phyloP scores from a whole-genome alignment of 2,329 filamentous ascomycete genomes.

The Spiromastix sp. region DNA sequence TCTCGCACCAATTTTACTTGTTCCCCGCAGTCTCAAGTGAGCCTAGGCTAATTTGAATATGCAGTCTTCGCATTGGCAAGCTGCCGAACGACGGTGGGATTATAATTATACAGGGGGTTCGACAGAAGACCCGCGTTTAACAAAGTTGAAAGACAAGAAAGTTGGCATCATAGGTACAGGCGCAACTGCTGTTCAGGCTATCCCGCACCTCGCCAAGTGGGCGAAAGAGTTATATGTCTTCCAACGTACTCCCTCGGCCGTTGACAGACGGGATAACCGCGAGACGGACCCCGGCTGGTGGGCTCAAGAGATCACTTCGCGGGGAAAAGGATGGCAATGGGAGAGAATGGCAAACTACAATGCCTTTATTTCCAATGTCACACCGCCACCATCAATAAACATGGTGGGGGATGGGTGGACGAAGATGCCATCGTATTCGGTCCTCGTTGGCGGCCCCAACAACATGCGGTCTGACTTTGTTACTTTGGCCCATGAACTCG shows the following conservation, averaged over 20 bases:
- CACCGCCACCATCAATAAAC: conserved; percentile 11
- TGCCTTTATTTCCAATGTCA: conserved; percentile 13
- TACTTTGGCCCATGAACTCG: conserved; percentile 21
- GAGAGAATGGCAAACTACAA: conserved; percentile 20
- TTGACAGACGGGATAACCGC: conserved; percentile 23
- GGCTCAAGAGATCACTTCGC: too few relatives aligned
- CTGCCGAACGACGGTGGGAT: too few relatives aligned
- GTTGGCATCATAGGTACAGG: conserved; percentile 37
- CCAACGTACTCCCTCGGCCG: conserved; percentile 31
- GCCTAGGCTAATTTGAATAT: too few relatives aligned
- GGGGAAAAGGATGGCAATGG: conserved; percentile 19
- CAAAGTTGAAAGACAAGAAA: conserved; percentile 29
- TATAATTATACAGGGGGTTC: conserved; percentile 31
- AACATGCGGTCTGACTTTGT: too few relatives aligned
- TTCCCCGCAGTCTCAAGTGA: too few relatives aligned
- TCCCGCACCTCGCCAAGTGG: conserved; percentile 31
- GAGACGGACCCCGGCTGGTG: conserved; percentile 14
- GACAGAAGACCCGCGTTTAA: conserved; percentile 28
- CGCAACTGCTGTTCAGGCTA: conserved; percentile 31
- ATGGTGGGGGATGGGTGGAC: conserved; percentile 22
- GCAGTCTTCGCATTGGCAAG: too few relatives aligned
- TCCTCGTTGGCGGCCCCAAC: conserved; percentile 24
- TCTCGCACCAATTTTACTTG: too few relatives aligned
- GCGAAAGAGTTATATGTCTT: conserved; percentile 30
- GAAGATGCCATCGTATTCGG: conserved; percentile 26